These are phyloP conservation scores for Hydrangea macrophylla DNA, from an alignment of 148 eudicot genomes.

Conservation along the genomic window DNA sequence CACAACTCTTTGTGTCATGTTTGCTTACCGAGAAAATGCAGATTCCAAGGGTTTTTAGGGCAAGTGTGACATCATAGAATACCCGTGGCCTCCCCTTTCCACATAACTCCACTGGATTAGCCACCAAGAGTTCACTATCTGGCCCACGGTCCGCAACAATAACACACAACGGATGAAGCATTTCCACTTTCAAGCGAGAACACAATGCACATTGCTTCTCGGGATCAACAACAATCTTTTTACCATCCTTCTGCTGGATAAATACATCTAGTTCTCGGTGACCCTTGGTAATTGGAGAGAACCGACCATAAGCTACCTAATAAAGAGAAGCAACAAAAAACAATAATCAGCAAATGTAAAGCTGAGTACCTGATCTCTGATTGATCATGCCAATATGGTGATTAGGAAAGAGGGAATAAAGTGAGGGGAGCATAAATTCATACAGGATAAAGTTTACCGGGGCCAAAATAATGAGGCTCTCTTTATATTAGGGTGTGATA, in stretches of 20 bases:
- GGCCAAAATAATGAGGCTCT: no score
- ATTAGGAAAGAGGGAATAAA: neutral
- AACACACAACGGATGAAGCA: constrained; percentile 84
- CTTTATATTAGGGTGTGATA: no score
- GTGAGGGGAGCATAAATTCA: no score
- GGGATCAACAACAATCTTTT: constrained; percentile 60
- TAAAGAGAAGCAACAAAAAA: constrained; percentile 7
- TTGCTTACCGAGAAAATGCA: constrained; percentile 76
- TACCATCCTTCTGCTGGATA: constrained; percentile 67
- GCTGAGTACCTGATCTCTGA: neutral
- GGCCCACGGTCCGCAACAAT: constrained; percentile 77
- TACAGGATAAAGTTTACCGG: no score
- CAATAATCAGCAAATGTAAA: constrained; percentile 6
- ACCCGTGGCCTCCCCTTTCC: constrained; percentile 80
- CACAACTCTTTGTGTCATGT: constrained; percentile 1
- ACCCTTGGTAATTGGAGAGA: constrained; percentile 55
- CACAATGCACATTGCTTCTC: constrained; percentile 53
- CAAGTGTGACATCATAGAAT: constrained; percentile 71
- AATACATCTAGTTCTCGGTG: constrained; percentile 67
- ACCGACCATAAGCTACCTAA: constrained; percentile 71
- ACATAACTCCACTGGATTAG: constrained; percentile 78
- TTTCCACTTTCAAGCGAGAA: constrained; percentile 61
- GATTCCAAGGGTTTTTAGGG: constrained; percentile 68
- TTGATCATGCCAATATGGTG: neutral
- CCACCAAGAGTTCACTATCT: constrained; percentile 78